Evolutionary conservation across 2,329 filamentous ascomycete genomes (phyloP).

Genomic region (Cordyceps cicadae): DNA sequence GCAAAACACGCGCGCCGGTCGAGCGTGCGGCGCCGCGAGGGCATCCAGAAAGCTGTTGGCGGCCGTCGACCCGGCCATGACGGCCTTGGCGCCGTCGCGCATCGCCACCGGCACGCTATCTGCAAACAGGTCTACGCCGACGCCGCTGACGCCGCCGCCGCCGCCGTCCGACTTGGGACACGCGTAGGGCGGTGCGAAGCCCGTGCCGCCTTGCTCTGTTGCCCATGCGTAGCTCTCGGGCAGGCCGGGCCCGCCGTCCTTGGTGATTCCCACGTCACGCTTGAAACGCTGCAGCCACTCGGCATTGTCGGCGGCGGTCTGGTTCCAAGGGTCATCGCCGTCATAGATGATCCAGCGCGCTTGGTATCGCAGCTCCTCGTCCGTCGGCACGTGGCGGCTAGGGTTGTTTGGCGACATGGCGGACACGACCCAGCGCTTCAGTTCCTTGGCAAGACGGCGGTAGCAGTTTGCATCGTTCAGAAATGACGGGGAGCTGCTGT

Average conservation of each 20-base stretch:
- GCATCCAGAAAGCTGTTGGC: slow-evolving; percentile 41
- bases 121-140: slow-evolving; percentile 25
- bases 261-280: slow-evolving; percentile 44
- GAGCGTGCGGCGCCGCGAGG: slow-evolving; percentile 34
- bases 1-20: slow-evolving; percentile 47
- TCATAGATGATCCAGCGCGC: slow-evolving; percentile 56
- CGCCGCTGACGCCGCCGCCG: no score
- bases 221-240: slow-evolving; percentile 35
- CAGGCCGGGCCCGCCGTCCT: slow-evolving; percentile 43
- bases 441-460: slow-evolving; percentile 43
- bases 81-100: slow-evolving; percentile 30
- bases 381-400: slow-evolving; percentile 48
- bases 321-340: slow-evolving; percentile 57
- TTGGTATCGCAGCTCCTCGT: slow-evolving; percentile 56
- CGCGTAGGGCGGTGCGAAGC: slow-evolving; percentile 48
- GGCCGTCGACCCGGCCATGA: slow-evolving; percentile 33
- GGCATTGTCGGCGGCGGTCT: slow-evolving; percentile 54
- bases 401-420: slow-evolving; percentile 53
- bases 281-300: slow-evolving; percentile 59
- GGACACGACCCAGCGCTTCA: slow-evolving; percentile 43
- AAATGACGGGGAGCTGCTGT: slow-evolving; percentile 32
- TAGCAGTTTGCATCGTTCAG: slow-evolving; percentile 55
- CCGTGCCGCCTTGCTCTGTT: slow-evolving; percentile 41
- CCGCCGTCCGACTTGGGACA: slow-evolving; percentile 30
- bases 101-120: slow-evolving; percentile 26